Evolutionary conservation across 2,329 filamentous ascomycete species (phyloP).

Genomic region (Pseudocercospora musae): DNA sequence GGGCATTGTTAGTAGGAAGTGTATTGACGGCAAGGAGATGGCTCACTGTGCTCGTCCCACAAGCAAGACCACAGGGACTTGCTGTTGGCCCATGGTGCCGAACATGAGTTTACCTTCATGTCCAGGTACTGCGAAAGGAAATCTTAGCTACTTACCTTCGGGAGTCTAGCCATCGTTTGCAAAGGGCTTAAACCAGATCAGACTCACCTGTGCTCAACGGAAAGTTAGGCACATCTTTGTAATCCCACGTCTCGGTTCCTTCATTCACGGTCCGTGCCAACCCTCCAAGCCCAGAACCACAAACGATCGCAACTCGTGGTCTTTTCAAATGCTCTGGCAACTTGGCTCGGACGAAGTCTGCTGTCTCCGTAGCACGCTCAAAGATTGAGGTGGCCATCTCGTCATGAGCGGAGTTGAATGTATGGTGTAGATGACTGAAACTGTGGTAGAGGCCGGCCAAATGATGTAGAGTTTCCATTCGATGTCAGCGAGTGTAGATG

Average conservation of each 20-base stretch:
- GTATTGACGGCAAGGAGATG: neutral
- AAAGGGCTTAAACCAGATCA: neutral
- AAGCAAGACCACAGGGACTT: conserved; percentile 59
- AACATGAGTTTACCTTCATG: conserved; percentile 66
- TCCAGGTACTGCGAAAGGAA: conserved; percentile 45
- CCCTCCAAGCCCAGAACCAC: conserved; percentile 62
- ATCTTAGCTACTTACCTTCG: conserved; percentile 3
- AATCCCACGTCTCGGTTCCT: conserved; percentile 52
- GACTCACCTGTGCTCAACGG: conserved; percentile 57
- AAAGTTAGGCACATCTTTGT: conserved; percentile 60
- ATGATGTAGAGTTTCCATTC: conserved; percentile 32
- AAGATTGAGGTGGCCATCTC: conserved; percentile 37
- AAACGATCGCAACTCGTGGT: conserved; percentile 61
- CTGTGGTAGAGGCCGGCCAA: conserved; percentile 34
- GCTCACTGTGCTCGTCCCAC: conserved; percentile 61
- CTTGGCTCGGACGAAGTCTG: conserved; percentile 47
- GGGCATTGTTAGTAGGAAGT: neutral
- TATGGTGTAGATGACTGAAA: conserved; percentile 31
- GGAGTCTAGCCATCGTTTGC: neutral
- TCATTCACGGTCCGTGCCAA: conserved; percentile 56
- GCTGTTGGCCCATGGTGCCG: conserved; percentile 52
- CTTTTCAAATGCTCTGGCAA: conserved; percentile 50
- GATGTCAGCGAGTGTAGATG: neutral
- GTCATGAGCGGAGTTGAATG: conserved; percentile 32
- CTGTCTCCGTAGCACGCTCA: conserved; percentile 49